Conservation (phyloP, 805 yeast genomes). For the Hanseniaspora lachancei region DNA sequence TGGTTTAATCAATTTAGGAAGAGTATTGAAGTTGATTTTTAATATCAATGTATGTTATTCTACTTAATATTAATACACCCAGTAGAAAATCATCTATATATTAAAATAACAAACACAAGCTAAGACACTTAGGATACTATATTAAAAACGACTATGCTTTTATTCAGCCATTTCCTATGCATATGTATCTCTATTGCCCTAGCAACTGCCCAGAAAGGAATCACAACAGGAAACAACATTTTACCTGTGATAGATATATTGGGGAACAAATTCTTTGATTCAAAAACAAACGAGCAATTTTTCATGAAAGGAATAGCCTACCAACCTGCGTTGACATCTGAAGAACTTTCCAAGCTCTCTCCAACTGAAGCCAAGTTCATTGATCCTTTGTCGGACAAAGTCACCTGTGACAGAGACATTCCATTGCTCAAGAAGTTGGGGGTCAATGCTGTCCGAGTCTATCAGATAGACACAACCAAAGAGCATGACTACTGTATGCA, state of each 20-base stretch:
- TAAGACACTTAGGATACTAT: background rate
- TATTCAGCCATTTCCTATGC: background rate
- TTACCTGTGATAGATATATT: constrained; percentile 39
- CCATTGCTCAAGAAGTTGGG: constrained; percentile 57
- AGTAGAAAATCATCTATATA: background rate
- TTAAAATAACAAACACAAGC: background rate
- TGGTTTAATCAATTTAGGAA: background rate
- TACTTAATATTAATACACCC: background rate
- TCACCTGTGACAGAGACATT: constrained; percentile 66
- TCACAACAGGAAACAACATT: background rate
- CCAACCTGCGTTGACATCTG: constrained; percentile 35
- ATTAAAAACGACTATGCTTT: background rate
- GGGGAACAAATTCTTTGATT: constrained; percentile 67
- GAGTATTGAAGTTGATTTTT: too few relatives aligned
- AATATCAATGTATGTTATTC: too few relatives aligned
- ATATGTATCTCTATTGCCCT: background rate
- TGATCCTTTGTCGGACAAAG: constrained; percentile 68
- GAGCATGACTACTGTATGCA: constrained; percentile 71
- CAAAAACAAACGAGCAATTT: constrained; percentile 65
- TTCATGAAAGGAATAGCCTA: constrained; percentile 81
- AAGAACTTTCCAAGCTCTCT: background rate
- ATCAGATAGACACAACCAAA: constrained; percentile 61
- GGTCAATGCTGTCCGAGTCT: constrained; percentile 73
- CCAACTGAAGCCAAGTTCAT: constrained; percentile 27
- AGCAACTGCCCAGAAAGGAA: background rate